phyloP scores from a whole-genome alignment of 2,329 filamentous ascomycete species.

The Curvularia sp. region DNA sequence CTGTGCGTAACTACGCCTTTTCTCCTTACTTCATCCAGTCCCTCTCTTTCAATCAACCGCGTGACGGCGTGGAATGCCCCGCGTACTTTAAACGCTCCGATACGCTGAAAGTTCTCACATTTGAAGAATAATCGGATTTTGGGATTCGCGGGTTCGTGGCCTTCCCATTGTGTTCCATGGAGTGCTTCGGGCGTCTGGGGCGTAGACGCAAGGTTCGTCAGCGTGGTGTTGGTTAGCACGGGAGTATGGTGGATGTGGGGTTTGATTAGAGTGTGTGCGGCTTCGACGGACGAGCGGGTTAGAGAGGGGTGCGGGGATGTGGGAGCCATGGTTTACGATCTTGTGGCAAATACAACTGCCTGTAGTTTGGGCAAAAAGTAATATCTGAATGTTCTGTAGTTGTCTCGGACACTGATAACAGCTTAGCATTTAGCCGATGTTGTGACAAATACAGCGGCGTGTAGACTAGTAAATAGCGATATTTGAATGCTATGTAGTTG shows the following conservation, averaged over 20 bases:
- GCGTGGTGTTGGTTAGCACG: slow-evolving; percentile 77
- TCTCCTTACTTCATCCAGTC: slow-evolving; percentile 54
- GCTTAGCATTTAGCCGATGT: too few species aligned
- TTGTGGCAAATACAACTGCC: too few species aligned
- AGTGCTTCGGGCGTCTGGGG: slow-evolving; percentile 65
- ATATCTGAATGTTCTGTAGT: too few species aligned
- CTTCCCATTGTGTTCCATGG: slow-evolving; percentile 64
- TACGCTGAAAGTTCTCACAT: slow-evolving; percentile 89
- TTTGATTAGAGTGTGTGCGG: slow-evolving; percentile 75
- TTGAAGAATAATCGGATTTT: slow-evolving; percentile 86
- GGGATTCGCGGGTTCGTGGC: slow-evolving; percentile 66
- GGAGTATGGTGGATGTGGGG: slow-evolving; percentile 83
- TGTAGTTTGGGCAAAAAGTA: too few species aligned
- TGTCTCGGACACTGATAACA: too few species aligned
- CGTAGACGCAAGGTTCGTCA: slow-evolving; percentile 76
- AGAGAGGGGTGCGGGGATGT: slow-evolving; percentile 61
- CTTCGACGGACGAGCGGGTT: slow-evolving; percentile 72
- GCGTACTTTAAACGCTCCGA: slow-evolving; percentile 91
- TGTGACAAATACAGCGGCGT: too few species aligned
- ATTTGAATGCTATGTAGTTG: too few species aligned
- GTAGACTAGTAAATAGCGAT: too few species aligned
- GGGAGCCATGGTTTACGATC: background rate
- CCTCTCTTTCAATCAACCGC: slow-evolving; percentile 67
- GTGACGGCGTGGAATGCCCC: slow-evolving; percentile 88
- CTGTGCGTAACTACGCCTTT: slow-evolving; percentile 89